Base-by-base conservation (phyloP, 441 rosid genomes). In the Pelargonium australe region DNA sequence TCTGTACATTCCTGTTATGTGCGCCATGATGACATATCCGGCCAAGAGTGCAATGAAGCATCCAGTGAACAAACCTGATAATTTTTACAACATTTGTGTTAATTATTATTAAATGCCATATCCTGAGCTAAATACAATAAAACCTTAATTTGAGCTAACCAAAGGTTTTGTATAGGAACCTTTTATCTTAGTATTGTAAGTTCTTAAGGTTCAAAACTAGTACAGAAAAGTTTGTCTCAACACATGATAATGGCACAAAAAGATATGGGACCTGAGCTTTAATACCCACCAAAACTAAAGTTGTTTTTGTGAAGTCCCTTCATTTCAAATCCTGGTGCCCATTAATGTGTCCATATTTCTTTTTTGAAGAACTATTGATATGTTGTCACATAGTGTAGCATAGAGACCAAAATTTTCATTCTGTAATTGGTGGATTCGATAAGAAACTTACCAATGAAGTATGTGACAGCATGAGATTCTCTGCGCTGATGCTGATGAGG, bases 1-100 rank as follows among this genome's bases (percentile, higher is more conserved):
- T 77, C 83, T 82, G 71, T 95, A 95, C 89, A 79, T 87, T 71
- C 99, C 98, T 8, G 89, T 86, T 61, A 90, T 69, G 76, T 85
- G 93, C 81, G 99, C 95, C 89, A 86, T 89, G 72, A 85, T 83
- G 55, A 85, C 82, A 76, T 95, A 95, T 58, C 97, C 99, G 70
- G 82, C 90, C 65, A 95, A 83, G 70, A 95, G 91, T 14, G 97
- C 92, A 61, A 89, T 65, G 79, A 92, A 95, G 87, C 95, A 87
- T 2, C 99, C 99, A 10, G 89, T 80, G 85, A 92, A 90, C 63
- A 95, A 84, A 58, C 99, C 99, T 95, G 34, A 37, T 68, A 49
- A 72, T 16, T 60, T 67, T 65, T 3, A 34, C 43, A 67, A 44
- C 31, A 44, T 55, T 55, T 37, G 51, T 37, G 31, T 74, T 70